Conservation (phyloP, 2,329 filamentous ascomycete genomes). For the Aspergillus sp. region DNA sequence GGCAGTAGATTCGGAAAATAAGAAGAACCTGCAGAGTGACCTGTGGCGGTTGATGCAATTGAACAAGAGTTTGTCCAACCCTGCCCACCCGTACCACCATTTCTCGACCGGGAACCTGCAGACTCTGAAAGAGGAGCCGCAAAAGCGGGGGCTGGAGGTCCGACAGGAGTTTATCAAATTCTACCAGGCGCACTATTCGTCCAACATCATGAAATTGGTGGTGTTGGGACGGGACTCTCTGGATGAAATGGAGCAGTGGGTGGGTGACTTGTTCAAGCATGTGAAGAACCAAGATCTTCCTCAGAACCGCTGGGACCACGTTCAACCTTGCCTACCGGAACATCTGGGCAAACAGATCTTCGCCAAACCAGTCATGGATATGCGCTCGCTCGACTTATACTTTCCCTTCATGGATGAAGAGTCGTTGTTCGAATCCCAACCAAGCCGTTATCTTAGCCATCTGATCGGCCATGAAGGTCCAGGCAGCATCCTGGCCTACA, state of each 20-base stretch:
- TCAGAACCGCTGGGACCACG: conserved; percentile 66
- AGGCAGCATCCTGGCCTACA: conserved; percentile 84
- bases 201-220: conserved; percentile 90
- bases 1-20: conserved; percentile 94
- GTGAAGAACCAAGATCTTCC: conserved; percentile 80
- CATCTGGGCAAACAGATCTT: conserved; percentile 73
- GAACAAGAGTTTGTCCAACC: conserved; percentile 84
- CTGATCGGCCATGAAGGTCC: conserved; percentile 91
- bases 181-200: conserved; percentile 84
- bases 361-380: conserved; percentile 89
- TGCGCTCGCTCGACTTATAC: conserved; percentile 73
- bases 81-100: conserved; percentile 83
- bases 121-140: conserved; percentile 79
- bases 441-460: conserved; percentile 82
- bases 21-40: conserved; percentile 94
- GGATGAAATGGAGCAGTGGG: conserved; percentile 82
- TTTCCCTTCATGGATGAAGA: conserved; percentile 89
- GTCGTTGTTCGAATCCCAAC: conserved; percentile 73
- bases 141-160: conserved; percentile 78
- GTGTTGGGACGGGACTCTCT: conserved; percentile 79
- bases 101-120: conserved; percentile 90
- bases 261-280: conserved; percentile 76
- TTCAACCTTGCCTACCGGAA: conserved; percentile 60
- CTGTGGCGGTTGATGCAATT: conserved; percentile 85
- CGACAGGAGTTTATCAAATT: conserved; percentile 91